phyloP scores from a whole-genome alignment of 306 rosid species.

The Begonia loranthoides region DNA sequence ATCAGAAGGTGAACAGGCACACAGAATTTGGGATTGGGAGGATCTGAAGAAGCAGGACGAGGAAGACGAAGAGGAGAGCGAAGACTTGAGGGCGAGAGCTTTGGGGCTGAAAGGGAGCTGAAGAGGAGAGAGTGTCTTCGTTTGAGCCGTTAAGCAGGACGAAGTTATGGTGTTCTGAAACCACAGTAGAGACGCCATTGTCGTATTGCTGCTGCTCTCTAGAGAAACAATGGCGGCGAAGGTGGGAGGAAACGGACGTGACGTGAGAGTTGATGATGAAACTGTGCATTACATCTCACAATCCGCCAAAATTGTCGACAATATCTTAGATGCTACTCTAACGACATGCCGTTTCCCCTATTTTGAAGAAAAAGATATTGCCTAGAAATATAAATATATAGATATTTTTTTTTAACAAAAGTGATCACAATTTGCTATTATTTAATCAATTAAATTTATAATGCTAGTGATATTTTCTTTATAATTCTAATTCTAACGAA shows the following conservation, averaged over 20 bases:
- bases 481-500: too few species aligned
- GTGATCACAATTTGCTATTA: too few species aligned
- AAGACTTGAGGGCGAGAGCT: constrained; percentile 9
- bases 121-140: constrained; percentile 3
- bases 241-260: not conserved
- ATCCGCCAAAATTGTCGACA: too few species aligned
- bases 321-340: too few species aligned
- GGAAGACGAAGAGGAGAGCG: constrained; percentile 11
- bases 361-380: too few species aligned
- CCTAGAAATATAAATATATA: too few species aligned
- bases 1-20: constrained; percentile 18
- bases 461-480: too few species aligned
- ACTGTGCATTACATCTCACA: too few species aligned
- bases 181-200: constrained; percentile 35
- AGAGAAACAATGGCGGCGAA: not conserved
- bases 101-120: not conserved
- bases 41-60: constrained; percentile 9
- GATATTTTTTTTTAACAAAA: too few species aligned
- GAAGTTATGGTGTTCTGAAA: constrained; percentile 21
- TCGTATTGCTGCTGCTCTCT: not conserved
- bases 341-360: too few species aligned
- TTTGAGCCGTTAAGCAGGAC: constrained; percentile 15
- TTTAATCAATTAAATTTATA: too few species aligned
- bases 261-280: too few species aligned
- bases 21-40: constrained; percentile 11